Evolutionary conservation across 2,329 filamentous ascomycete species (phyloP).

Genomic region (Arthrinium phaeospermum): DNA sequence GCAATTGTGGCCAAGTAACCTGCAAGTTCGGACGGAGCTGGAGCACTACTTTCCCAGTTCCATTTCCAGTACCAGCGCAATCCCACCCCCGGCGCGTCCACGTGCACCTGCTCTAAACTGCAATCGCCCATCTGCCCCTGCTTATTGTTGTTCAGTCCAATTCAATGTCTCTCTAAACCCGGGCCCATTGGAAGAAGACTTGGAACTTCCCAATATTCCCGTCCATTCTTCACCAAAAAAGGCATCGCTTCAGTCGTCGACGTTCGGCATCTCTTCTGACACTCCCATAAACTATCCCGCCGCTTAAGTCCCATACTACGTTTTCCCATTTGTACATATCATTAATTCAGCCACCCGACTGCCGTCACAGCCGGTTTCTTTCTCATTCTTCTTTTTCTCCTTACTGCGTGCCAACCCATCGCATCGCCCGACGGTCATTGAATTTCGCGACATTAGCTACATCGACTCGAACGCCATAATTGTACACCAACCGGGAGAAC

Average conservation of each 20-base stretch:
- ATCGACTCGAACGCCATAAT: not conserved
- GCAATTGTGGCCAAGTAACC: not conserved
- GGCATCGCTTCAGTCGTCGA: not conserved
- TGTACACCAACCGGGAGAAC: not conserved
- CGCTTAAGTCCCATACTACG: not conserved
- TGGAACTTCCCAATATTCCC: slow-evolving; percentile 5
- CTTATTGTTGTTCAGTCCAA: not conserved
- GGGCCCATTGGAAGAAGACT: slow-evolving; percentile 3
- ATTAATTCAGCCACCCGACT: not conserved
- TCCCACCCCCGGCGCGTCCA: not conserved
- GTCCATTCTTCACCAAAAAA: not conserved
- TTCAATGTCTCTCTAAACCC: not conserved
- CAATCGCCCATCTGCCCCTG: slow-evolving; percentile 2
- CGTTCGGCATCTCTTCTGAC: not conserved
- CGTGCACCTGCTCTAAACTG: slow-evolving; percentile 9
- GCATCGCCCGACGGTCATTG: not conserved
- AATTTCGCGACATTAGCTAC: not conserved
- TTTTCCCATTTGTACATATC: slow-evolving; percentile 9
- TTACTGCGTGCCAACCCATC: not conserved
- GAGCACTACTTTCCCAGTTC: slow-evolving; percentile 4
- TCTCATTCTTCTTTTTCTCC: not conserved
- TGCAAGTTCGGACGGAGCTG: not conserved
- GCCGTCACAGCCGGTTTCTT: not conserved
- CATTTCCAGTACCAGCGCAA: not conserved
- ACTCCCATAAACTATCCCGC: not conserved